These are phyloP conservation scores for Plasmodium blacklocki DNA, from an alignment of 169 alveolate genomes.

Conservation along the genomic window DNA sequence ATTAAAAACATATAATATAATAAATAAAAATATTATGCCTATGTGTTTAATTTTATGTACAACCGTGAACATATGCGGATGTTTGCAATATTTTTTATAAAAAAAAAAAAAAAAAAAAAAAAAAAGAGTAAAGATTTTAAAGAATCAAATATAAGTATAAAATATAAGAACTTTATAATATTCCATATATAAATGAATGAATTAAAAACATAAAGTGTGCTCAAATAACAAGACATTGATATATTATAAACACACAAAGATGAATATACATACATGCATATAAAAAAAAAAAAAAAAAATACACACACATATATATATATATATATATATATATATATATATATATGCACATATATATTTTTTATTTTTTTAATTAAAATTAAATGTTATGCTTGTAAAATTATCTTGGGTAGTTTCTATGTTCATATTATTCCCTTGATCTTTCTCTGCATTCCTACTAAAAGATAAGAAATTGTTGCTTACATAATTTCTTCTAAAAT, in stretches of 20 bases:
- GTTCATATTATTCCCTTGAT: slow-evolving; percentile 12
- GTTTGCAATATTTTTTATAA: not conserved
- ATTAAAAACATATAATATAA: no score
- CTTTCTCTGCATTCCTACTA: slow-evolving; percentile 23
- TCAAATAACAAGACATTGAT: no score
- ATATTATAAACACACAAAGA: not conserved
- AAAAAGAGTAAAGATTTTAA: not conserved
- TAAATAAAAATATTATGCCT: no score
- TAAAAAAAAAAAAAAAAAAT: no score
- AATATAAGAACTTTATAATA: not conserved
- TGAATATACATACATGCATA: not conserved
- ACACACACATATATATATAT: not conserved
- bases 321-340: not conserved
- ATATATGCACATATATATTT: not conserved
- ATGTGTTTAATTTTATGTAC: no score
- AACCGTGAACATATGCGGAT: no score
- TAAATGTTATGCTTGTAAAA: slow-evolving; percentile 53
- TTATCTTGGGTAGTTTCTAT: slow-evolving; percentile 51
- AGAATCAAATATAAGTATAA: not conserved
- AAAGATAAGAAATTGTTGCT: slow-evolving; percentile 50
- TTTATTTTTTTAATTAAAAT: slow-evolving; percentile 30
- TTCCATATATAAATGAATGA: not conserved
- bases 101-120: not conserved
- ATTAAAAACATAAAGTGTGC: not conserved
- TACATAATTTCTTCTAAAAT: slow-evolving; percentile 46